Base-by-base conservation (phyloP, 129 eudicot species). In the Centella asiatica region DNA sequence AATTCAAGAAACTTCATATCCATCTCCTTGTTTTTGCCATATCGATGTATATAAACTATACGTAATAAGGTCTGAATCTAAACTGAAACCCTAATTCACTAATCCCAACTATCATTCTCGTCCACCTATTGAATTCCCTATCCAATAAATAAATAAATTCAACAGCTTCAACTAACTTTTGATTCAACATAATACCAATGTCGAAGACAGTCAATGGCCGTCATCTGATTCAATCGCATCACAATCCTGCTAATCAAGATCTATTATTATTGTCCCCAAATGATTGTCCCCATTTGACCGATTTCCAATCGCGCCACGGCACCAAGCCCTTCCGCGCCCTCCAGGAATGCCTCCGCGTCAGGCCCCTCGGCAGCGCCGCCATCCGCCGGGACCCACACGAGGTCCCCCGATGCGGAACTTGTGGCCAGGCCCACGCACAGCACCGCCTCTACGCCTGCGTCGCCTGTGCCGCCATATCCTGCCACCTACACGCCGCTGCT, bases 321-420 rank as follows among this genome's bases (percentile, higher is more conserved):
- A 60, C 80, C 34, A 67, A 72, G 64, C 80, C 86, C 23, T 87
- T 83, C 56, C 58, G 67, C 13, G 72, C 65, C 42, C 69, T 80
- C 3, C 73, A 69, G 28, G 81, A 73, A 14, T 62, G 71, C 64
- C 46, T 83, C 54, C 78, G 72, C 26, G 84, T 76, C 60, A 69
- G 66, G 13, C 95, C 90, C 22, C 62, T 71, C 17, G 88, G 85
- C 34, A 90, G 85, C 73, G 85, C 90, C 54, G 56, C 80, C 47
- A 73, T 82, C 64, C 78, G 78, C 12, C 51, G 69, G 37, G 81
- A 37, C 15, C 42, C 61, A 1, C 17, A 67, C n/a, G 73, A 68
- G 69, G 33, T 55, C 18, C 39, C 76, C 65, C 60, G 40, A 0
- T 87, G 95, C 69, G 42, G 65, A 63, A 65, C 71, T 24, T 83